Base-by-base conservation (phyloP, 352 stramenopile species). In the Pythium utonaiense region DNA sequence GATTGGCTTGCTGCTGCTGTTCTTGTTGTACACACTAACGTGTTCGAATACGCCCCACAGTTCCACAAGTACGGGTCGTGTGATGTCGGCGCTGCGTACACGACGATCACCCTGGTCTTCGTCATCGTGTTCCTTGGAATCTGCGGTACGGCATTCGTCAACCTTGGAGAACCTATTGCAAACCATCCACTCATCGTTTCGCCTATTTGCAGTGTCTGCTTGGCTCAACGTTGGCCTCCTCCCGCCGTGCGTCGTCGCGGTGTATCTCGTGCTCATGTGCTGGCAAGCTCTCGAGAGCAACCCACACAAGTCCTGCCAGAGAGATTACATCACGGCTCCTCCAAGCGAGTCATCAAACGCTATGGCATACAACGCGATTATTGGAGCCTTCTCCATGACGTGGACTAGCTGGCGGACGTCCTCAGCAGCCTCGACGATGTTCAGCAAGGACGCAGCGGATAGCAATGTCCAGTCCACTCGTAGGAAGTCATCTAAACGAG, bases 31-130 rank as follows among this genome's bases (percentile, higher is more conserved):
- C n/a, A n/a, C n/a, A n/a, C n/a, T n/a, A n/a, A n/a, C n/a, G n/a
- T n/a, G n/a, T n/a, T n/a, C n/a, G n/a, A n/a, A n/a, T n/a, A n/a
- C n/a, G n/a, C n/a, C n/a, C 28, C 8, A 5, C 62, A 98, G 73
- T 98, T 97, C 69, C 61, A 88, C 57, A 83, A 84, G 45, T 99
- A 97, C 70, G 71, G 70, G 3, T 78, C 79, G n/a, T 98, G 93
- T 60, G 33, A 56, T 3, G 55, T 80, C 1, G 88, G 85, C 0
- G 54, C 92, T 14, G 86, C 84, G 6, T 96, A 96, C 65, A 93
- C 81, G 34, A 89, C 89, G 1, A 73, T 97, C 24, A 98, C 93
- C 6, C 69, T 96, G n/a, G 70, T 96, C 22, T 66, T 88, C 13
- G 74, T 62, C 21, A 53, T 88, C 3, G 6, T 97, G 16, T 47